These are phyloP conservation scores for Verbena officinalis DNA, from an alignment of 257 asterid species.

Conservation along the genomic window DNA sequence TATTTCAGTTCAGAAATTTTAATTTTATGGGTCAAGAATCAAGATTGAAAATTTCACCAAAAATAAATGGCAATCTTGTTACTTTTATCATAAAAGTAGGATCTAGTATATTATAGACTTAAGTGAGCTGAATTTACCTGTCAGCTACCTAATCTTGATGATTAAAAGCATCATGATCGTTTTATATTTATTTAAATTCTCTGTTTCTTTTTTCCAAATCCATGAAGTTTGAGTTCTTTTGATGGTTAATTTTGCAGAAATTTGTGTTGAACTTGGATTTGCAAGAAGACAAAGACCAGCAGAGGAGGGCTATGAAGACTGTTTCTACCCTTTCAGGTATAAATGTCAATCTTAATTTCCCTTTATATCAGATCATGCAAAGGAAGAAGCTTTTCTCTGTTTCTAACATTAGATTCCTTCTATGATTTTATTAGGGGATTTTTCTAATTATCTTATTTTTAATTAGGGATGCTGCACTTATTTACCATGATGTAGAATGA, in stretches of 20 bases:
- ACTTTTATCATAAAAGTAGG: no score
- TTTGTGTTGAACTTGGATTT: conserved; percentile 72
- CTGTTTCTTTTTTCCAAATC: background rate
- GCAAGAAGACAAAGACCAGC: conserved; percentile 61
- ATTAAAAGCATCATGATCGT: conserved; percentile 1
- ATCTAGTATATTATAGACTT: no score
- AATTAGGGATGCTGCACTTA: no score
- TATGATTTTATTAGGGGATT: no score
- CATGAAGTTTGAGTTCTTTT: background rate
- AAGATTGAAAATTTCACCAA: no score
- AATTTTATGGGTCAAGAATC: no score
- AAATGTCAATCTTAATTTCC: background rate
- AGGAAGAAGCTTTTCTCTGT: background rate
- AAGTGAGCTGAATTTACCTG: no score
- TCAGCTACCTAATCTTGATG: no score
- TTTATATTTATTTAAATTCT: background rate
- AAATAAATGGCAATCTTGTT: no score
- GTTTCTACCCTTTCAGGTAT: conserved; percentile 78
- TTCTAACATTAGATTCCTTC: background rate
- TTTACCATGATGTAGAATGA: no score
- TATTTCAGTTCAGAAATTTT: no score
- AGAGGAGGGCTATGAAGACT: conserved; percentile 79
- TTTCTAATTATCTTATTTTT: no score
- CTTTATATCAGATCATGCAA: conserved; percentile 6
- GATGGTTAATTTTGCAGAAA: conserved; percentile 50